Evolutionary conservation across 805 yeast genomes (phyloP), one percentile per base, ranked within the genome.

Genomic region (Wickerhamomyces tratensis): DNA sequence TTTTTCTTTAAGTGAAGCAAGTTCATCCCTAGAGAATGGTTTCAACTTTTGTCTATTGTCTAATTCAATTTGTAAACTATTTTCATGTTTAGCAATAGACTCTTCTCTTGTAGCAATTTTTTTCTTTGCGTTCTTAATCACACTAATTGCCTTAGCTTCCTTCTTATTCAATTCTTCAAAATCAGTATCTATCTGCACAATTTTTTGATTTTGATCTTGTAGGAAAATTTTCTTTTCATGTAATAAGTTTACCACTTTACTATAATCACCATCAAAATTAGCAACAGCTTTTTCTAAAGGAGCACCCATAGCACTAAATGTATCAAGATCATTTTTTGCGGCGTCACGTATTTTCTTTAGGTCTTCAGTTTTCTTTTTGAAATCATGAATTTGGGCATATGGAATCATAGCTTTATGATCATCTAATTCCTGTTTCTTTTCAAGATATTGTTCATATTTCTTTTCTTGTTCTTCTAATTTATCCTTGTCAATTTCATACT

Each of bases 381-480:
- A 62, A 35, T 69, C 71, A 35, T 69, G 69, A 7, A 72, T 54
- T 30, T 66, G 67, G 15, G 74, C 77, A 49, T 74, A 73, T 3
- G 76, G 77, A 25, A 72, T 49, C 12, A 75, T 50, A 39, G 69
- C 68, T 41, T 66, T 63, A 54, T 79, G 80, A 36, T 63, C 53
- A 4, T 65, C 65, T 6, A 80, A 60, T 35, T 76, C 73, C 34
- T 56, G 48, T 36, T 69, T 64, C 43, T 77, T 72, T 30, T 62
- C 62, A 47, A 72, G 67, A 46, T 64, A 77, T 36, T 67, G 72
- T 47, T 71, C 62, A 44, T 58, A 70, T 53, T 56, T 68, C 50
- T 56, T 69, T 40, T 77, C 82, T 43, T 71, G 77, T 39, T 63
- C 69, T 46, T 72, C 69, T 39, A 69, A 62, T 38, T 62, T 57